Evolutionary conservation across 2,329 filamentous ascomycete species (phyloP).

Genomic region (Aspergillus melleus): DNA sequence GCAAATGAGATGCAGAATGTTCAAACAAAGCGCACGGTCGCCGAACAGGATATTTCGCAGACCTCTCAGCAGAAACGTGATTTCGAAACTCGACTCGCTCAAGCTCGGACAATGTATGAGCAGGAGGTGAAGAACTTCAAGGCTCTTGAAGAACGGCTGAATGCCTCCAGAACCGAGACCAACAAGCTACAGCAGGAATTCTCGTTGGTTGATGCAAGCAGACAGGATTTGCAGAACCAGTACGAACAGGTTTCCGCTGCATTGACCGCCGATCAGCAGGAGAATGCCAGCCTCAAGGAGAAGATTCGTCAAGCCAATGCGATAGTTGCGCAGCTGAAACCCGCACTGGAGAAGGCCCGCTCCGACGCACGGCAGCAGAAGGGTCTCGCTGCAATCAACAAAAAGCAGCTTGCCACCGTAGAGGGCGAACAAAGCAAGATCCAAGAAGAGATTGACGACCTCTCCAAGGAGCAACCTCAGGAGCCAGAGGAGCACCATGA

Average conservation of each 20-base stretch:
- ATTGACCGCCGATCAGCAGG: slow-evolving; percentile 82
- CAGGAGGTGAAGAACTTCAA: slow-evolving; percentile 88
- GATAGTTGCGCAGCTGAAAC: slow-evolving; percentile 80
- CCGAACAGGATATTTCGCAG: slow-evolving; percentile 79
- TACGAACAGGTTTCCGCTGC: slow-evolving; percentile 73
- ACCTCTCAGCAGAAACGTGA: slow-evolving; percentile 85
- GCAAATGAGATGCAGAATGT: slow-evolving; percentile 94
- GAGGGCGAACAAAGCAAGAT: slow-evolving; percentile 88
- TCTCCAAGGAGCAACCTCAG: slow-evolving; percentile 61
- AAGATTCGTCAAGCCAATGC: slow-evolving; percentile 79
- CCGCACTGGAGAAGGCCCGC: slow-evolving; percentile 88
- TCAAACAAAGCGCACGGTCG: slow-evolving; percentile 74
- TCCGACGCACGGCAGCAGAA: slow-evolving; percentile 93
- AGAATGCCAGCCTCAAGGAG: slow-evolving; percentile 83
- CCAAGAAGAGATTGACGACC: slow-evolving; percentile 71
- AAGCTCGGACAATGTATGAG: slow-evolving; percentile 85
- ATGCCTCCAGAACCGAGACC: slow-evolving; percentile 73
- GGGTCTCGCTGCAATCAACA: slow-evolving; percentile 95
- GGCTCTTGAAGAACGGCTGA: slow-evolving; percentile 79
- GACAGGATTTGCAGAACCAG: slow-evolving; percentile 79
- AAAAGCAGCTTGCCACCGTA: slow-evolving; percentile 89
- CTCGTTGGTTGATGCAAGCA: slow-evolving; percentile 75
- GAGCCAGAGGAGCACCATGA: slow-evolving; percentile 53
- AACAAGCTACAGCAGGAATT: slow-evolving; percentile 82
- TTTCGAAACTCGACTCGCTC: slow-evolving; percentile 83